Percentiles rank a stretch among this genome's conserved stretches.
These are phyloP conservation scores for Trichoderma gamsii DNA, from an alignment of 495 filamentous ascomycete species.

Conservation along the genomic window DNA sequence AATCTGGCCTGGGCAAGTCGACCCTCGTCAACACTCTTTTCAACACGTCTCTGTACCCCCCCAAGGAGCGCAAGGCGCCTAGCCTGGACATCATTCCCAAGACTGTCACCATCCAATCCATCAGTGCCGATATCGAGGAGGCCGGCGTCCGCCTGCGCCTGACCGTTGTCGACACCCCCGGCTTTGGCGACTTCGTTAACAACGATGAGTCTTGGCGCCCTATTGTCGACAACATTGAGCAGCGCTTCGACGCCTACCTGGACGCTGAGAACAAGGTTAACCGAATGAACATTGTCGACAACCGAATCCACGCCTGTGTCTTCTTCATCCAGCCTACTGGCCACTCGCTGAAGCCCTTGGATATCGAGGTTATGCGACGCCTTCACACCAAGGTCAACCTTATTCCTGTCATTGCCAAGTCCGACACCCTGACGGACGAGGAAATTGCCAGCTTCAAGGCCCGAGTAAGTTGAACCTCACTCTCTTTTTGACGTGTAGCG, in stretches of 20 bases:
- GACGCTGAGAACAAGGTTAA: slow-evolving; percentile 99
- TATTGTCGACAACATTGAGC: slow-evolving; percentile 98
- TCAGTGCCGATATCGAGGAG: slow-evolving; percentile 98
- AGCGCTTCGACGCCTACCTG: slow-evolving; percentile 94
- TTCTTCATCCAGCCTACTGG: slow-evolving; percentile 99
- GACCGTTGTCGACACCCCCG: slow-evolving; percentile 95
- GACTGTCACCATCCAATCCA: slow-evolving; percentile 97
- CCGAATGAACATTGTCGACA: slow-evolving; percentile 98
- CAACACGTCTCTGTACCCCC: slow-evolving; percentile 98
- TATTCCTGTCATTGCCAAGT: slow-evolving; percentile 97
- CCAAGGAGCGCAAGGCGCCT: slow-evolving; percentile 93
- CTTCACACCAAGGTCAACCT: slow-evolving; percentile 99
- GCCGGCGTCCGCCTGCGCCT: slow-evolving; percentile 95
- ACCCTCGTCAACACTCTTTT: slow-evolving; percentile 98
- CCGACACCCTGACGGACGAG: slow-evolving; percentile 95
- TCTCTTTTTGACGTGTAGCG: background rate
- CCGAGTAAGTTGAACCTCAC: slow-evolving; percentile 56
- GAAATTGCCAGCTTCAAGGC: slow-evolving; percentile 91
- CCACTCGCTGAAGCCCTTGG: slow-evolving; percentile 97
- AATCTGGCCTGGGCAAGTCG: slow-evolving; percentile 98
- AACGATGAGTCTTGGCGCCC: slow-evolving; percentile 99
- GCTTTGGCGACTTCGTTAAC: slow-evolving; percentile 99
- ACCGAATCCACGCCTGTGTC: slow-evolving; percentile 95
- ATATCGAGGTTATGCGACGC: slow-evolving; percentile 98
- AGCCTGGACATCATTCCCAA: slow-evolving; percentile 98